phyloP scores from a whole-genome alignment of 129 eudicot genomes.

The Deinandra increscens region DNA sequence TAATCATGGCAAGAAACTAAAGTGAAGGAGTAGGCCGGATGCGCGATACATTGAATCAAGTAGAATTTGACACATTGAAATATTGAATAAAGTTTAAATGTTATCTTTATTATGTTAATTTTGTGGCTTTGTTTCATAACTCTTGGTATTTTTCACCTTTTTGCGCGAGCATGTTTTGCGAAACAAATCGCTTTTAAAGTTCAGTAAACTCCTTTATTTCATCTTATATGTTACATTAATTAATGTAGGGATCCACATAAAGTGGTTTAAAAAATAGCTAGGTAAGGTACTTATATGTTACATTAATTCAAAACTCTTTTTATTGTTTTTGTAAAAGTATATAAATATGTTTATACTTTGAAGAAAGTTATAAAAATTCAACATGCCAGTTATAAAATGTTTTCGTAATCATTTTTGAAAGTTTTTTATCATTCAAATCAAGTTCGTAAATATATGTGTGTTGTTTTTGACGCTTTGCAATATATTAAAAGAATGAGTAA shows the following conservation, averaged over 20 bases:
- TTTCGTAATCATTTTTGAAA: no score
- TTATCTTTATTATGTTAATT: not conserved
- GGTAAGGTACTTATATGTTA: no score
- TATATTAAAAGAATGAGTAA: no score
- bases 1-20: constrained; percentile 24
- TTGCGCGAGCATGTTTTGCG: constrained; percentile 27
- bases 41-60: constrained; percentile 26
- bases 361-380: no score
- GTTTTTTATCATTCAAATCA: no score
- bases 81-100: not conserved
- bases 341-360: no score
- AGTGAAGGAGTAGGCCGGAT: constrained; percentile 6
- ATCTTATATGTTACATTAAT: constrained; percentile 27
- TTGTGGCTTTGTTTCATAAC: constrained; percentile 7
- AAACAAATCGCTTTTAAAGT: constrained; percentile 17
- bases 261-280: constrained; percentile 6
- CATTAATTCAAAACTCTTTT: no score
- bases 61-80: constrained; percentile 11
- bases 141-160: constrained; percentile 1
- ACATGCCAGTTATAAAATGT: no score
- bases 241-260: constrained; percentile 27
- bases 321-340: no score
- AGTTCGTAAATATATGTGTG: no score
- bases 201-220: constrained; percentile 23
- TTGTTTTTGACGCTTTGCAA: no score